phyloP scores from a whole-genome alignment of 2,329 filamentous ascomycete genomes.

The Trichophaea hybrida region DNA sequence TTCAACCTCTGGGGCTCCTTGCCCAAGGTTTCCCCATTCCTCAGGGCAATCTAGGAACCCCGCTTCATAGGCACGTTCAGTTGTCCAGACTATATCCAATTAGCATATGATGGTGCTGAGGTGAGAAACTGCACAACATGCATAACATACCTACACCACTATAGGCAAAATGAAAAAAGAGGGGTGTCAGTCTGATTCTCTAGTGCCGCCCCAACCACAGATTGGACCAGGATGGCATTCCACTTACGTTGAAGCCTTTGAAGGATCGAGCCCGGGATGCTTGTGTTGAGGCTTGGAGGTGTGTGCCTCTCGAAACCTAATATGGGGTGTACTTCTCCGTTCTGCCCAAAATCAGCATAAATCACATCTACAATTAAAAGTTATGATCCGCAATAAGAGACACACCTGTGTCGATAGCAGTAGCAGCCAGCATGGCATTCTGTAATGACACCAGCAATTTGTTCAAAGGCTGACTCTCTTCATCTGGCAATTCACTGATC shows the following conservation, averaged over 20 bases:
- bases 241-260: slow-evolving; percentile 19
- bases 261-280: slow-evolving; percentile 19
- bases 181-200: too few species aligned
- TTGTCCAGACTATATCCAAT: slow-evolving; percentile 62
- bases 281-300: slow-evolving; percentile 8
- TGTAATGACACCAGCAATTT: not conserved
- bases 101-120: not conserved
- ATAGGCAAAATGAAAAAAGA: slow-evolving; percentile 33
- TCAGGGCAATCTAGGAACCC: slow-evolving; percentile 73
- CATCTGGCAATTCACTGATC: not conserved
- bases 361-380: not conserved
- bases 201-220: too few species aligned
- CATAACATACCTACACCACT: slow-evolving; percentile 48
- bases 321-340: slow-evolving; percentile 14
- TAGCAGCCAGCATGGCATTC: slow-evolving; percentile 1
- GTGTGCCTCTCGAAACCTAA: slow-evolving; percentile 15
- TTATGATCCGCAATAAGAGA: not conserved
- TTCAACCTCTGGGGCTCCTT: slow-evolving; percentile 87
- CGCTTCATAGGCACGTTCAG: slow-evolving; percentile 73
- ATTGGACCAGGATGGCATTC: not conserved
- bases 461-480: not conserved
- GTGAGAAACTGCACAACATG: not conserved
- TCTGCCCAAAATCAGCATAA: slow-evolving; percentile 3
- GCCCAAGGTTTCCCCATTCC: slow-evolving; percentile 82
- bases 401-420: slow-evolving; percentile 16